phyloP scores from a whole-genome alignment of 345 rosid species.

The Eucalyptus tenuipes region DNA sequence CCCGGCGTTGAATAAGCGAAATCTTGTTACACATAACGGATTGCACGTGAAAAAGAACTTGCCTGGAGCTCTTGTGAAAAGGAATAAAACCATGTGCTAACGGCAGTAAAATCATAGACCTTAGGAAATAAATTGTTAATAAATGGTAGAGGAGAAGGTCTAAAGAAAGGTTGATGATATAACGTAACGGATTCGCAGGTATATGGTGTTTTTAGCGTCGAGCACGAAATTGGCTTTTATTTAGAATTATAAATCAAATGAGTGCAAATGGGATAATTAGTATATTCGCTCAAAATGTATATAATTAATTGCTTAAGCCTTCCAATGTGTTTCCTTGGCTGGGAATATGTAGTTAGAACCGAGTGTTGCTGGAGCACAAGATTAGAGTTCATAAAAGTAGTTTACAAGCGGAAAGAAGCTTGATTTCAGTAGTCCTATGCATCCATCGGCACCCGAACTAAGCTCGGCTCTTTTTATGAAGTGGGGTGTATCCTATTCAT shows the following conservation, averaged over 20 bases:
- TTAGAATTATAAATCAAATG: neutral
- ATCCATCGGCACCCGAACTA: neutral
- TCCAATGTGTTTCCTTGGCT: neutral
- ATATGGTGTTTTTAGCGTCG: neutral
- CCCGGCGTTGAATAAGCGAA: neutral
- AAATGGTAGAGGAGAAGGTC: neutral
- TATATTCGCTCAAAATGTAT: neutral
- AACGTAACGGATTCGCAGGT: neutral
- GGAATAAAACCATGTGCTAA: neutral
- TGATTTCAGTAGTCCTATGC: neutral
- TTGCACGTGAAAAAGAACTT: neutral
- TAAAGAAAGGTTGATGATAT: neutral
- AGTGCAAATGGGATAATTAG: neutral
- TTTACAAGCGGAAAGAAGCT: neutral
- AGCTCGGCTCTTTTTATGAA: neutral
- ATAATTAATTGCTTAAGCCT: neutral
- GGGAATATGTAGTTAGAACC: neutral
- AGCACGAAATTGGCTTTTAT: neutral
- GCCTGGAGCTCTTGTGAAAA: neutral
- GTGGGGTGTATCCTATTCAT: neutral
- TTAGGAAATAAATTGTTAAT: neutral
- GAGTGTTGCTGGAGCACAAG: neutral
- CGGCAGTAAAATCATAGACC: neutral
- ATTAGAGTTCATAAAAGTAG: neutral
- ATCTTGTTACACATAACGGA: neutral